A percentile compares a stretch with the other conserved stretches of the same genome.
phyloP scores from a whole-genome alignment of 139 green algal genomes.

The Picochlorum sp. region DNA sequence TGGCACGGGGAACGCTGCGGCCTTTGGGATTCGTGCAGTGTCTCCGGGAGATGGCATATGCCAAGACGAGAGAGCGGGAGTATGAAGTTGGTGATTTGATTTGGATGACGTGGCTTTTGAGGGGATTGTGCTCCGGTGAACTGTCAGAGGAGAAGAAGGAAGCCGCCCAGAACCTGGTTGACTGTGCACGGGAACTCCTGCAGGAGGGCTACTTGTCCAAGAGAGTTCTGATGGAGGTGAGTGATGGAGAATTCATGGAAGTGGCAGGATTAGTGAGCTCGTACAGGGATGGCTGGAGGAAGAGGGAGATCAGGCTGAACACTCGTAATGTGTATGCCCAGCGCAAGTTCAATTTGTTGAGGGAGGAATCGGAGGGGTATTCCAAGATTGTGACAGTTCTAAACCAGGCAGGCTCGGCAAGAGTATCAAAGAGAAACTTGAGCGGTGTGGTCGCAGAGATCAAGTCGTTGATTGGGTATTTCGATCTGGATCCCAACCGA shows the following conservation, averaged over 20 bases:
- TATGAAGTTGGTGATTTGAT: not conserved
- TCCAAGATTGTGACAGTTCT: conserved; percentile 68
- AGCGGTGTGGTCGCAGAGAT: conserved; percentile 29
- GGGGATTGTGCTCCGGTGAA: not conserved
- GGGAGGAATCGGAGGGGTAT: conserved; percentile 86
- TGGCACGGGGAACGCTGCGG: too few relatives aligned
- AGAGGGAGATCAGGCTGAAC: conserved; percentile 47
- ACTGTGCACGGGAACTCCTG: not conserved
- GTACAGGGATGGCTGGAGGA: conserved; percentile 21
- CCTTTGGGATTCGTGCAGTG: too few relatives aligned
- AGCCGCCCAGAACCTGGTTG: not conserved
- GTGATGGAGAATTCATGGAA: conserved; percentile 38
- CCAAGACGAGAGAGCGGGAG: too few relatives aligned
- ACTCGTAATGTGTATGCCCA: conserved; percentile 62
- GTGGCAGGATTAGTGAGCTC: conserved; percentile 28
- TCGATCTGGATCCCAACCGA: conserved; percentile 86
- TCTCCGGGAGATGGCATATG: too few relatives aligned
- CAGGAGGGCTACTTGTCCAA: conserved; percentile 13
- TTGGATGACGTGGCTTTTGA: not conserved
- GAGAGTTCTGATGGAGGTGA: conserved; percentile 30
- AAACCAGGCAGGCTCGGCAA: conserved; percentile 22
- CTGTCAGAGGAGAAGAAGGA: not conserved
- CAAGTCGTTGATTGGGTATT: conserved; percentile 75
- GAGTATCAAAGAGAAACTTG: conserved; percentile 8
- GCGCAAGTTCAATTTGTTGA: conserved; percentile 83